Evolutionary conservation across 2,329 filamentous ascomycete species (phyloP), one percentile per base, ranked within the genome.

Genomic region (Exophiala phaeomuriformis): DNA sequence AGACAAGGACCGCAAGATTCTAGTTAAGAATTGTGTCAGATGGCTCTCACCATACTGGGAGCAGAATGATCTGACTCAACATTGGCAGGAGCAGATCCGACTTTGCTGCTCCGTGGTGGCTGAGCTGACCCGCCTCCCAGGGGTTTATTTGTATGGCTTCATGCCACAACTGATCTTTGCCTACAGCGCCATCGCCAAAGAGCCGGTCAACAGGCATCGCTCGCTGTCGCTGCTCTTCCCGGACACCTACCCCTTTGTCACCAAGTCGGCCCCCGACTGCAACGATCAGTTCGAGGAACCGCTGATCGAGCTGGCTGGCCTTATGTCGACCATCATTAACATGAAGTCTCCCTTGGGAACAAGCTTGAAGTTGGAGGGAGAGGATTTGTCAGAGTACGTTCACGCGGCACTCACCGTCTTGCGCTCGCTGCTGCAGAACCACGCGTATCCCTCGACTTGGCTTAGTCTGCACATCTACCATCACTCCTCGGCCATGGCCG

Each of bases 21-120:
- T 96, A 44, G 82, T 86, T 56, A 80, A 85, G 43, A 94, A 90
- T 64, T 96, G 90, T 2, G 84, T 90, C 42, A 77, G 86, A 57
- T 98, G 93, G 93, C 83, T 98, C 53, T 84, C 85, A 8, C 90
- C 91, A 3, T 90, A 97, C 69, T 98, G 93, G 93, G 91, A 91
- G 8, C 81, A 79, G 0, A 78, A 81, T 3, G 76, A 83, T 30
- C 81, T 91, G 6, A 90, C 83, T 2, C 85, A 90, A 35, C 88
- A 95, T 65, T 97, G 90, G 82, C 86, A 85, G 59, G 89, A 95
- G 27, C 93, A 97, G 71, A 87, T 97, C 12, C 86, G 93, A 10
- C 75, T 98, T 10, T 95, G 91, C 70, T 95, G 90, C 70, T 94
- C 91, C 0, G 86, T 98, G 33, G 77, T 98, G 35, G 88, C 91